Conservation (phyloP, 2,329 filamentous ascomycete species). For the Diatrype stigma region DNA sequence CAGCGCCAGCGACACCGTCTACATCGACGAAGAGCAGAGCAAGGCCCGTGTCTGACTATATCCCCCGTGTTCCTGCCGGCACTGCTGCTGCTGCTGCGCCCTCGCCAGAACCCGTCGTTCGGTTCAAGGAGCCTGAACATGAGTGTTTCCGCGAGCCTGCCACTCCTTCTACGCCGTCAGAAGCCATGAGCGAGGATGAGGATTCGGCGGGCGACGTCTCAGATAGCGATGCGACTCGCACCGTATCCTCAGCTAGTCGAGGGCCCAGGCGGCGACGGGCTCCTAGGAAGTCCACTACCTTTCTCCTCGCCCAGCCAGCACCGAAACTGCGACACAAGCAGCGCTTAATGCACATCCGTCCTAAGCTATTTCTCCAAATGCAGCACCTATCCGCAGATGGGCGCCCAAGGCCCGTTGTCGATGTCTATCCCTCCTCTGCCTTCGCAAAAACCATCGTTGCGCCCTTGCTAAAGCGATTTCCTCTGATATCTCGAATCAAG, state of each 20-base stretch:
- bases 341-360: slow-evolving; percentile 62
- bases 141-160: slow-evolving; percentile 15
- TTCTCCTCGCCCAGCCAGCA: slow-evolving; percentile 64
- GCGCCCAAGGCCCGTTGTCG: slow-evolving; percentile 64
- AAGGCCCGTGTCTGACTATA: slow-evolving; percentile 12
- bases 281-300: slow-evolving; percentile 56
- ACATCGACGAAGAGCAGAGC: not conserved
- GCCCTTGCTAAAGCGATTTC: slow-evolving; percentile 56
- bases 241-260: slow-evolving; percentile 32
- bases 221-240: slow-evolving; percentile 44
- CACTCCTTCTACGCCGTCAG: slow-evolving; percentile 13
- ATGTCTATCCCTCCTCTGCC: slow-evolving; percentile 67
- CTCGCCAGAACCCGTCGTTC: slow-evolving; percentile 13
- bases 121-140: slow-evolving; percentile 21
- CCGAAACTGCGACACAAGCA: slow-evolving; percentile 56
- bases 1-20: not conserved
- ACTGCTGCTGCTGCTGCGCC: not conserved
- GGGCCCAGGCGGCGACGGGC: slow-evolving; percentile 36
- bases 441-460: slow-evolving; percentile 54
- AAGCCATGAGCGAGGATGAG: slow-evolving; percentile 46
- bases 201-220: slow-evolving; percentile 36
- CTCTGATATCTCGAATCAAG: slow-evolving; percentile 59
- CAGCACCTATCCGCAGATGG: slow-evolving; percentile 59
- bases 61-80: not conserved
- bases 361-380: slow-evolving; percentile 66